Conservation (phyloP, 495 filamentous ascomycete genomes). For the Trichoderma orchidacearum region DNA sequence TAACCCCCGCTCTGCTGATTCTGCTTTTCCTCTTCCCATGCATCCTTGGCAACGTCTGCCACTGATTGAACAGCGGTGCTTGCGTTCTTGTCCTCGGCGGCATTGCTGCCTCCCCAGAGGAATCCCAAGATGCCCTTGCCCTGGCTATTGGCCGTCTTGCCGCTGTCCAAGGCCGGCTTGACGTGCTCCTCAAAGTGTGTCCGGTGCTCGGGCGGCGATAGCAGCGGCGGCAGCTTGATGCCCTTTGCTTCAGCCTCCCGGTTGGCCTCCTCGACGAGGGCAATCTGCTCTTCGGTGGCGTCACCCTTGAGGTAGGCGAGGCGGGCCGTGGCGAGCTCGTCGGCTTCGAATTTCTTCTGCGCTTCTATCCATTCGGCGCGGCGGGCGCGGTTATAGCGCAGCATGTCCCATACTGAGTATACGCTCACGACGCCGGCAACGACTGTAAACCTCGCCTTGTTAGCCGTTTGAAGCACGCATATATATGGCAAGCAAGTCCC, state of each 20-base stretch:
- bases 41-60: slow-evolving; percentile 20
- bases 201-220: slow-evolving; percentile 8
- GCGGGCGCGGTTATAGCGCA: slow-evolving; percentile 66
- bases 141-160: slow-evolving; percentile 15
- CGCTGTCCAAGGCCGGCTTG: slow-evolving; percentile 1
- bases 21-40: slow-evolving; percentile 34
- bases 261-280: slow-evolving; percentile 32
- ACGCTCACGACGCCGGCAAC: slow-evolving; percentile 59
- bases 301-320: slow-evolving; percentile 46
- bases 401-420: slow-evolving; percentile 76
- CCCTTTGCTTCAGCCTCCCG: slow-evolving; percentile 13
- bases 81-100: slow-evolving; percentile 16
- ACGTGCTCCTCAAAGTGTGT: slow-evolving; percentile 2
- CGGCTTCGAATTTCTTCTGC: slow-evolving; percentile 41
- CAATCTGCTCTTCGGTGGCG: slow-evolving; percentile 43
- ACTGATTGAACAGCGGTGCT: neutral
- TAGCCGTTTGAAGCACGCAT: no score
- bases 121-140: slow-evolving; percentile 10
- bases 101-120: slow-evolving; percentile 3
- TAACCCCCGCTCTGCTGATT: slow-evolving; percentile 34
- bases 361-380: slow-evolving; percentile 52
- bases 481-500: no score
- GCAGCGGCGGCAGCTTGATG: slow-evolving; percentile 19
- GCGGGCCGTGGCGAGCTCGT: slow-evolving; percentile 37
- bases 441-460: slow-evolving; percentile 30